These are phyloP conservation scores for Myotisia sp. DNA, from an alignment of 2,329 filamentous ascomycete genomes.

Conservation along the genomic window DNA sequence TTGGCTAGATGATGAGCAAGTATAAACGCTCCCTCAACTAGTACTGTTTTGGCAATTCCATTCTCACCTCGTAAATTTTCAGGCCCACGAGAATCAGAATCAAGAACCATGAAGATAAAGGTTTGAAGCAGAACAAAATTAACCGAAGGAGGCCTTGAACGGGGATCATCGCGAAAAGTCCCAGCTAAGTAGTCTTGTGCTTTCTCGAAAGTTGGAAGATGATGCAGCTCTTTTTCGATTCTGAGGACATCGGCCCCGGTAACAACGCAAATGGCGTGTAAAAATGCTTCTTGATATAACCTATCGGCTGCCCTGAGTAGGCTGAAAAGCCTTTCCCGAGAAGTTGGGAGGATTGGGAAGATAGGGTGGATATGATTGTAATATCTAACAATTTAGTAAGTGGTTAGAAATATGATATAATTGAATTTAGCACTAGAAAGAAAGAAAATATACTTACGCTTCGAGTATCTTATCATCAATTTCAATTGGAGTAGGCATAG, in stretches of 20 bases:
- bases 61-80: conserved; percentile 30
- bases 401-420: conserved; percentile 12
- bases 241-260: conserved; percentile 26
- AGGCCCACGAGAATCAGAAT: conserved; percentile 29
- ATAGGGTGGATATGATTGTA: conserved; percentile 29
- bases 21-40: conserved; percentile 28
- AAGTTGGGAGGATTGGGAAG: conserved; percentile 29
- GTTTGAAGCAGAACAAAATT: conserved; percentile 31
- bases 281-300: conserved; percentile 28
- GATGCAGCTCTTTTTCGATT: conserved; percentile 21
- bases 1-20: conserved; percentile 28
- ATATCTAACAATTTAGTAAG: conserved; percentile 25
- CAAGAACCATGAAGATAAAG: conserved; percentile 29
- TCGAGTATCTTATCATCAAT: conserved; percentile 29
- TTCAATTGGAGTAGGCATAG: conserved; percentile 22
- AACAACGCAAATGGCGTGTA: conserved; percentile 26
- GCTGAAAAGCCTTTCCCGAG: conserved; percentile 24
- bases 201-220: conserved; percentile 23
- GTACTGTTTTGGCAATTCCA: conserved; percentile 25
- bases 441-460: conserved; percentile 20
- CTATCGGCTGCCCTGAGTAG: conserved; percentile 28
- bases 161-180: conserved; percentile 25
- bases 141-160: conserved; percentile 20
- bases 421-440: neutral
- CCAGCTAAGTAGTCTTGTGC: conserved; percentile 28